A percentile compares a stretch with the other conserved stretches of the same genome.
Evolutionary conservation across 441 rosid species (phyloP).

Genomic region (Capsella rubella): DNA sequence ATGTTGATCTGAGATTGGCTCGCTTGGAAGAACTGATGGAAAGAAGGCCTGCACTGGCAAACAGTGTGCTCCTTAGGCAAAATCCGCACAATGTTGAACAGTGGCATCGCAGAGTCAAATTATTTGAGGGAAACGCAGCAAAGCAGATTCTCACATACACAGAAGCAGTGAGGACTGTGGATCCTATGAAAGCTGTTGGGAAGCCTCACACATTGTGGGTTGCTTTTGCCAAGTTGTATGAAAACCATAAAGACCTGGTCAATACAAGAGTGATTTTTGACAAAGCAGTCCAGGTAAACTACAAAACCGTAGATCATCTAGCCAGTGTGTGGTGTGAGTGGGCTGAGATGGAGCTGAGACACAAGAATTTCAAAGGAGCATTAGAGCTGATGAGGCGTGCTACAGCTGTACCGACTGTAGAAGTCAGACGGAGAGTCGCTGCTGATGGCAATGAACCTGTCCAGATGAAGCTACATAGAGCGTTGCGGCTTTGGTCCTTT

Average conservation of each 20-base stretch:
- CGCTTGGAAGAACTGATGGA: conserved; percentile 76
- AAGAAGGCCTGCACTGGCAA: conserved; percentile 88
- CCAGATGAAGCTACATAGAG: conserved; percentile 90
- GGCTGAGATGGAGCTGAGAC: conserved; percentile 96
- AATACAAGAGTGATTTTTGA: conserved; percentile 90
- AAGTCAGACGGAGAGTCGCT: conserved; percentile 93
- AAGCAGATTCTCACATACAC: conserved; percentile 91
- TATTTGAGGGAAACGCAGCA: conserved; percentile 80
- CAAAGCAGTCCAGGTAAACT: conserved; percentile 95
- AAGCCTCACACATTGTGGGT: conserved; percentile 93
- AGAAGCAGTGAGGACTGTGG: conserved; percentile 92
- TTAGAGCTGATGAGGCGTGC: conserved; percentile 89
- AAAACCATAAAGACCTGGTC: conserved; percentile 74
- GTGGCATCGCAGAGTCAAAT: conserved; percentile 90
- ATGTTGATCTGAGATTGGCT: conserved; percentile 84
- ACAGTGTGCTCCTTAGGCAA: conserved; percentile 88
- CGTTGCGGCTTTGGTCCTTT: conserved; percentile 93
- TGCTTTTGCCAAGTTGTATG: conserved; percentile 88
- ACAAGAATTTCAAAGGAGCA: conserved; percentile 83
- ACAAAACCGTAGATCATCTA: conserved; percentile 82
- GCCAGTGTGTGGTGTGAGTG: conserved; percentile 98
- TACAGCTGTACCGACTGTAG: conserved; percentile 95
- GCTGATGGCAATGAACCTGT: conserved; percentile 94
- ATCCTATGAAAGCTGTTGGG: conserved; percentile 94
- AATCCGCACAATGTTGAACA: conserved; percentile 99